Evolutionary conservation across 2,329 filamentous ascomycete species (phyloP).

Genomic region (Cephalotrichum gorgonifer): DNA sequence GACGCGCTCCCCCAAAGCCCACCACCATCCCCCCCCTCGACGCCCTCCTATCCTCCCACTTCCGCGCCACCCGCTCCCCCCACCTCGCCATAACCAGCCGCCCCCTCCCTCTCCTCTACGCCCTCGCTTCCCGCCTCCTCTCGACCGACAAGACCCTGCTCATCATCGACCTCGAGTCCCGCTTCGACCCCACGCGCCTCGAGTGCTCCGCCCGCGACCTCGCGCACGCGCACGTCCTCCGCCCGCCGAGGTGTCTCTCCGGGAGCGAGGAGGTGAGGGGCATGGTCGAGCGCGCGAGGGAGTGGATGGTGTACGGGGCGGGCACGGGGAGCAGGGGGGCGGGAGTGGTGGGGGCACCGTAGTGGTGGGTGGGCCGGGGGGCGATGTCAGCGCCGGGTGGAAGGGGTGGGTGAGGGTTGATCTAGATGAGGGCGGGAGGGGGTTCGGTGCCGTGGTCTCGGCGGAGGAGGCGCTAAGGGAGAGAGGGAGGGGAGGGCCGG

Average conservation of each 20-base stretch:
- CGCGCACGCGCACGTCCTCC: constrained; percentile 39
- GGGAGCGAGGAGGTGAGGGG: constrained; percentile 17
- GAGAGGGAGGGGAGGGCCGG: constrained; percentile 25
- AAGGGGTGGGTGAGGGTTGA: constrained; percentile 44
- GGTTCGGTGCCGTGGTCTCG: constrained; percentile 27
- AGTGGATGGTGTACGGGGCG: constrained; percentile 41
- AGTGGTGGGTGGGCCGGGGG: constrained; percentile 32
- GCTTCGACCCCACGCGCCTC: constrained; percentile 43
- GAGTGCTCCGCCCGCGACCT: constrained; percentile 26
- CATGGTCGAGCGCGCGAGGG: constrained; percentile 28
- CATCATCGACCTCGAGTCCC: constrained; percentile 43
- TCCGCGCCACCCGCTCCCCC: constrained; percentile 34
- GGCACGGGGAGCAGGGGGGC: constrained; percentile 27
- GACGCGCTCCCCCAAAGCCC: constrained; percentile 14
- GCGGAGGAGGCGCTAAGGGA: constrained; percentile 34
- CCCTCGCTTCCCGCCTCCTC: constrained; percentile 41
- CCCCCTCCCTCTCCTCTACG: constrained; percentile 44
- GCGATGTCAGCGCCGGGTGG: constrained; percentile 22
- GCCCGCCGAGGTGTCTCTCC: constrained; percentile 20
- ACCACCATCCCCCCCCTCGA: constrained; percentile 35
- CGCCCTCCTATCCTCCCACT: constrained; percentile 32
- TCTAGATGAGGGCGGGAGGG: constrained; percentile 23
- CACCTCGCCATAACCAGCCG: constrained; percentile 41
- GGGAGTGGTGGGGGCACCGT: constrained; percentile 51
- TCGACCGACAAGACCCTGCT: constrained; percentile 31